Percentiles rank a stretch among this genome's conserved stretches.
Conservation (phyloP, 768 basidiomycete species). For the Strobilomyces echinocephalus region DNA sequence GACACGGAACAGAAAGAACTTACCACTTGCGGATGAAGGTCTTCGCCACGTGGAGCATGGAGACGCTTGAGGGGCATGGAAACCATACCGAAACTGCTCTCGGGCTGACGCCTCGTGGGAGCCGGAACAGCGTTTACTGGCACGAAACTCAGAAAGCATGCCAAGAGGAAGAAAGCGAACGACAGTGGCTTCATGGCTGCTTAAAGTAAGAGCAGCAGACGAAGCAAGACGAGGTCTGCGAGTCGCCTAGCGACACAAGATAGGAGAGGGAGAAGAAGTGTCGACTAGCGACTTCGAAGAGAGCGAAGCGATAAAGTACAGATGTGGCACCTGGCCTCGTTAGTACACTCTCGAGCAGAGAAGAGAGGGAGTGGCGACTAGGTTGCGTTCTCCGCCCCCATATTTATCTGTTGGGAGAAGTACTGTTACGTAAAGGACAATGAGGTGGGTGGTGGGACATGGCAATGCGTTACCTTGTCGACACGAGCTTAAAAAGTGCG, state of each 20-base stretch:
- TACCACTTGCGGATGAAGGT: conserved; percentile 42
- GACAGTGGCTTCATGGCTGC: conserved; percentile 49
- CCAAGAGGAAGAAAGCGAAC: conserved; percentile 48
- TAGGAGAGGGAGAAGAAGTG: background rate
- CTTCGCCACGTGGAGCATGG: conserved; percentile 23
- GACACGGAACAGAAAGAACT: conserved; percentile 13
- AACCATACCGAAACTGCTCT: conserved; percentile 28
- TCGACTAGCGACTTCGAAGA: conserved; percentile 18
- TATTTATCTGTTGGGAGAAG: background rate
- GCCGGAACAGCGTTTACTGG: conserved; percentile 28
- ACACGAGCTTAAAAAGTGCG: conserved; percentile 2
- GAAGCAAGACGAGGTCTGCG: background rate
- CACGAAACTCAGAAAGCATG: conserved; percentile 44
- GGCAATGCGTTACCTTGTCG: conserved; percentile 21
- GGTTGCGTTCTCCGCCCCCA: background rate
- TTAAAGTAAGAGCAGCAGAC: background rate
- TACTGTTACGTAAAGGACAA: conserved; percentile 14
- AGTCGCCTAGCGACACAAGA: conserved; percentile 13
- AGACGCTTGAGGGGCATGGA: conserved; percentile 41
- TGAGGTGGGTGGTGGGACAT: background rate
- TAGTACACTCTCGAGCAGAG: background rate
- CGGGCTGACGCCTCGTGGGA: conserved; percentile 9
- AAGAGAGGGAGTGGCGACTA: background rate
- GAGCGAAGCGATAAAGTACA: conserved; percentile 6
- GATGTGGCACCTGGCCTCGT: conserved; percentile 20